phyloP scores from a whole-genome alignment of 75 land plant species.

The Sequoia sempervirens region DNA sequence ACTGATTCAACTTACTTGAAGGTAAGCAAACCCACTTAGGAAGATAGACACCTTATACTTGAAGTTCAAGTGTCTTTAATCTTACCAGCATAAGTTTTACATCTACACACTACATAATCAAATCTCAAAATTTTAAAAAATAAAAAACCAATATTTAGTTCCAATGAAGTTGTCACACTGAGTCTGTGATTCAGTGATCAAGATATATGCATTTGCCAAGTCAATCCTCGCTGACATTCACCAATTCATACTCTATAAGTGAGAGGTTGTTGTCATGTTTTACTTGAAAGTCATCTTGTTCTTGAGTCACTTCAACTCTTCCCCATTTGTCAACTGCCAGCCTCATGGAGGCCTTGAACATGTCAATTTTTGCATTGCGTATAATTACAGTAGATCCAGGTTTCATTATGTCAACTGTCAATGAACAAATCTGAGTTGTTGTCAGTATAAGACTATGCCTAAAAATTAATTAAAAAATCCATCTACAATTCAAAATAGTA shows the following conservation, averaged over 20 bases:
- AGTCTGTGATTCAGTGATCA: too few species aligned
- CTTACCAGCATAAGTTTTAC: too few species aligned
- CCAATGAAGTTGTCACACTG: background rate
- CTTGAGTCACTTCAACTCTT: conserved; percentile 41
- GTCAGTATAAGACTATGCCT: too few species aligned
- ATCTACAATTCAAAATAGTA: too few species aligned
- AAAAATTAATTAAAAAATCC: too few species aligned
- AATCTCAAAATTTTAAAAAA: too few species aligned
- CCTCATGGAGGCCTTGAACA: conserved; percentile 69
- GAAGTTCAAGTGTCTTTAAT: too few species aligned
- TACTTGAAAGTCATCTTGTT: conserved; percentile 35
- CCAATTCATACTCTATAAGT: conserved; percentile 50
- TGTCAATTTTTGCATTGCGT: conserved; percentile 59
- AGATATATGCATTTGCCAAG: too few species aligned
- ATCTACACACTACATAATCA: too few species aligned
- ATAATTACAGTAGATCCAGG: conserved; percentile 39
- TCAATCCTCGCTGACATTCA: conserved; percentile 24
- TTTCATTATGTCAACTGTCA: conserved; percentile 42
- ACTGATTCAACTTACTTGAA: too few species aligned
- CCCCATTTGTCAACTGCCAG: conserved; percentile 64
- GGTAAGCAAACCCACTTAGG: too few species aligned
- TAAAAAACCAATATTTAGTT: background rate
- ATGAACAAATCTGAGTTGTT: background rate
- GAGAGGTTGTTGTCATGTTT: conserved; percentile 58
- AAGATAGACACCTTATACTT: too few species aligned